A percentile compares a stretch with the other conserved stretches of the same genome.
Conservation (phyloP, 2,329 filamentous ascomycete species). For the Albifimbria verrucaria region DNA sequence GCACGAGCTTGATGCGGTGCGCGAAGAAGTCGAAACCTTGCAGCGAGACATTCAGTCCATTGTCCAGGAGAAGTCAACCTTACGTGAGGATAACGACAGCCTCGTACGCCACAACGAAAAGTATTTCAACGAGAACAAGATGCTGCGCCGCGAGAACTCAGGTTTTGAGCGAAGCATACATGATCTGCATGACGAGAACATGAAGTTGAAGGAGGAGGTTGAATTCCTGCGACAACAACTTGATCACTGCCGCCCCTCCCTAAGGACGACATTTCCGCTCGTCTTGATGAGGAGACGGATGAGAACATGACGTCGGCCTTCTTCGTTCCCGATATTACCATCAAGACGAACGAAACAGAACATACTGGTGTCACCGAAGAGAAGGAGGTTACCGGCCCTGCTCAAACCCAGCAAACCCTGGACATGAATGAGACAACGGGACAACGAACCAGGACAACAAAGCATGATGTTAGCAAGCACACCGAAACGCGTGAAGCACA, state of each 20-base stretch:
- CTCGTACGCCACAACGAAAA: slow-evolving; percentile 53
- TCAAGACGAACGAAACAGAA: slow-evolving; percentile 38
- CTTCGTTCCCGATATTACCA: slow-evolving; percentile 56
- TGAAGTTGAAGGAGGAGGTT: slow-evolving; percentile 45
- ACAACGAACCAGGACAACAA: slow-evolving; percentile 21
- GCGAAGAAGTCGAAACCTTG: slow-evolving; percentile 36
- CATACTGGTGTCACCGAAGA: slow-evolving; percentile 27
- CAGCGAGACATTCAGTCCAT: slow-evolving; percentile 36
- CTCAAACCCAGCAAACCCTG: slow-evolving; percentile 25
- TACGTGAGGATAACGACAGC: slow-evolving; percentile 49
- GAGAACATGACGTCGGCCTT: slow-evolving; percentile 59
- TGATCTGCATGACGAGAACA: slow-evolving; percentile 43
- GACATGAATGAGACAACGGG: slow-evolving; percentile 23
- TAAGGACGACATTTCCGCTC: slow-evolving; percentile 32
- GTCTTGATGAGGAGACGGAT: slow-evolving; percentile 34
- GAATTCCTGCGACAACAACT: slow-evolving; percentile 43
- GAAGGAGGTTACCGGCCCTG: slow-evolving; percentile 21
- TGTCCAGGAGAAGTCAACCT: slow-evolving; percentile 39
- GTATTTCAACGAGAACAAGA: slow-evolving; percentile 52
- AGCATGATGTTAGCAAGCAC: slow-evolving; percentile 23
- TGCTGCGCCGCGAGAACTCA: slow-evolving; percentile 44
- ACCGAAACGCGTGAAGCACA: slow-evolving; percentile 21
- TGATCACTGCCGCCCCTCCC: slow-evolving; percentile 36
- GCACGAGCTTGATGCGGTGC: slow-evolving; percentile 37
- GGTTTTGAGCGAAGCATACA: slow-evolving; percentile 43